phyloP scores from a whole-genome alignment of 2,329 filamentous ascomycete genomes.

The Trichoderma sp. region DNA sequence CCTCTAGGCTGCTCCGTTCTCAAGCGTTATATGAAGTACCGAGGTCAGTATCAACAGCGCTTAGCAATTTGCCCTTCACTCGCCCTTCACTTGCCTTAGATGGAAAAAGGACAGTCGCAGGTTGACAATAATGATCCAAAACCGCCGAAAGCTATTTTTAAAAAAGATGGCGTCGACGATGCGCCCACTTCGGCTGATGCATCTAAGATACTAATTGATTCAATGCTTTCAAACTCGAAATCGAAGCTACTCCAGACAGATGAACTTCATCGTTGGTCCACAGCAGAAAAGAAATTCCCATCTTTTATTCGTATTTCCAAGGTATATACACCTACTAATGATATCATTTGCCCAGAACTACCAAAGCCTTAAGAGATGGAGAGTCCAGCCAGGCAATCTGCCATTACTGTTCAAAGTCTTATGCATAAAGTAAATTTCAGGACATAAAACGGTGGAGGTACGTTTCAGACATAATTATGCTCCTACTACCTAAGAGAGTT shows the following conservation, averaged over 20 bases:
- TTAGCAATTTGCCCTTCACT: too few species aligned
- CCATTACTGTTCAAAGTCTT: background rate
- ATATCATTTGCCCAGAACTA: background rate
- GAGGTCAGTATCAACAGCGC: too few species aligned
- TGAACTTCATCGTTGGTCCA: background rate
- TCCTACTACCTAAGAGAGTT: background rate
- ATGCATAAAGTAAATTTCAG: background rate
- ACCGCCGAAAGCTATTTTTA: background rate
- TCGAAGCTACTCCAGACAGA: background rate
- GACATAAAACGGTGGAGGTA: background rate
- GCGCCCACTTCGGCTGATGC: background rate
- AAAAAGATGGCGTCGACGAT: background rate
- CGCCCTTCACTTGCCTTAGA: too few species aligned
- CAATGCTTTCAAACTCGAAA: background rate
- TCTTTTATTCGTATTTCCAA: background rate
- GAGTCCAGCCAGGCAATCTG: background rate
- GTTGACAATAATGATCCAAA: background rate
- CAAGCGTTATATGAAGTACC: too few species aligned
- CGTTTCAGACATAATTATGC: background rate
- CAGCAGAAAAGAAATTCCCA: background rate
- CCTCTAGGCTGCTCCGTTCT: too few species aligned
- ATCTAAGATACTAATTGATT: background rate
- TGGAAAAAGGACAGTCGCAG: too few species aligned
- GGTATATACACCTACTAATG: too few species aligned
- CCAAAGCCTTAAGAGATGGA: background rate